Base-by-base conservation (phyloP, 768 basidiomycete genomes). In the Agaricus bisporus region DNA sequence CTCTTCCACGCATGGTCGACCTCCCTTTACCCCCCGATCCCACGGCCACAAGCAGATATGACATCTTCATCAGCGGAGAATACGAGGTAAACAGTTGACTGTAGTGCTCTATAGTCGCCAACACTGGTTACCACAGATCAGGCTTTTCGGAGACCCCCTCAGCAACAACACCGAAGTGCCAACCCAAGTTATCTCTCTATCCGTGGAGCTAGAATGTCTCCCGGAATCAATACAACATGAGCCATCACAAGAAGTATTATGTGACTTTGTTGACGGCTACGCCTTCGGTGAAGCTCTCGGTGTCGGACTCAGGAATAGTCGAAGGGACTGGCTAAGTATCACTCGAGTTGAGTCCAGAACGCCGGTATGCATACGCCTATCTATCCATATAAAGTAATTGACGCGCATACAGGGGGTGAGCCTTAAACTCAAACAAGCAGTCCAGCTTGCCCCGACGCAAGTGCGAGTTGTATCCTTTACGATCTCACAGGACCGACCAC, bases 131-230 rank as follows among this genome's bases (percentile, higher is more conserved):
- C 58, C 22, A 7, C 59, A 91, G 86, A 90, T 93, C 53, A 75
- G 91, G 57, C 74, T 93, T 44, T 95, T 92, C 64, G 91, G 91
- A 6, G 88, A 89, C 65, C 88, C 90, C 9, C 68, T 59, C 29
- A 67, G 64, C 14, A 59, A 68, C 9, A 68, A 67, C 7, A 70
- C 64, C 20, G 67, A 73, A 1, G 51, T 70, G 3, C 91, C 90
- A 0, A 68, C 73, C 11, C 79, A 89, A 54, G 77, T 68, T 18
- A 68, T 93, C 56, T 72, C 71, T 3, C 59, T 91, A 44, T 64
- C 66, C 0, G 70, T 85, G 22, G 68, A 73, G 11, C 51, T 80
- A 8, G 75, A 80, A 28, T 58, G 64, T 0, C 56, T 61, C 2
- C 48, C 39, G 5, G 0, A 29, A 61, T 10, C 46, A 60, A 3